Evolutionary conservation across 768 basidiomycete genomes (phyloP).

Genomic region (Lactifluus pinguis): DNA sequence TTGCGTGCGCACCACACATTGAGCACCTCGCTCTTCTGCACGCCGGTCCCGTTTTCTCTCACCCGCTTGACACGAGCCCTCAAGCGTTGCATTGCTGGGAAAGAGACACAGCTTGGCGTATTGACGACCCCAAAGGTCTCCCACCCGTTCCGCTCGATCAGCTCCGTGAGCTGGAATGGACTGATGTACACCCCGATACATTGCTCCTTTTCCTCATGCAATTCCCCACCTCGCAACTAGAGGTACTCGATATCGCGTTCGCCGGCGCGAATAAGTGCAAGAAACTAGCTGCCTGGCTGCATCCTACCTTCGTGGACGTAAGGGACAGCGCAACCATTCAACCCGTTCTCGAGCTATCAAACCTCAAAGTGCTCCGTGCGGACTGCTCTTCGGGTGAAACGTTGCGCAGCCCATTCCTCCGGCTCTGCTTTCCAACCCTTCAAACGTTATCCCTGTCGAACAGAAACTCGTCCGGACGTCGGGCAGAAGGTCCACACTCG

Average conservation of each 20-base stretch:
- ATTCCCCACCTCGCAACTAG: conserved; percentile 7
- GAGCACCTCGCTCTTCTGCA: conserved; percentile 8
- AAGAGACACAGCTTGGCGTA: conserved; percentile 1
- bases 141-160: conserved; percentile 10
- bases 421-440: conserved; percentile 12
- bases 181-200: conserved; percentile 7
- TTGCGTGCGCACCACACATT: conserved; percentile 10
- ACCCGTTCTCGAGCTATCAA: conserved; percentile 4
- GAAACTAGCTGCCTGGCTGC: not conserved
- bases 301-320: not conserved
- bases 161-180: conserved; percentile 17
- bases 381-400: conserved; percentile 10
- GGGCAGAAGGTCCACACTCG: not conserved
- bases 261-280: conserved; percentile 6
- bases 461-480: not conserved
- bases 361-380: conserved; percentile 8
- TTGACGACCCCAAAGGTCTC: not conserved
- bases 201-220: conserved; percentile 8
- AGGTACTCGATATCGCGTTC: conserved; percentile 11
- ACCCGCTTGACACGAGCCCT: not conserved
- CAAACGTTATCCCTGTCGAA: conserved; percentile 14
- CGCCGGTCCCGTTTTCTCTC: conserved; percentile 8
- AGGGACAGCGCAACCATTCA: not conserved
- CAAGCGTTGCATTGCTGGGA: not conserved
- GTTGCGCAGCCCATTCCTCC: conserved; percentile 14